Conservation (phyloP, 768 basidiomycete genomes). For the Suillus sp. region DNA sequence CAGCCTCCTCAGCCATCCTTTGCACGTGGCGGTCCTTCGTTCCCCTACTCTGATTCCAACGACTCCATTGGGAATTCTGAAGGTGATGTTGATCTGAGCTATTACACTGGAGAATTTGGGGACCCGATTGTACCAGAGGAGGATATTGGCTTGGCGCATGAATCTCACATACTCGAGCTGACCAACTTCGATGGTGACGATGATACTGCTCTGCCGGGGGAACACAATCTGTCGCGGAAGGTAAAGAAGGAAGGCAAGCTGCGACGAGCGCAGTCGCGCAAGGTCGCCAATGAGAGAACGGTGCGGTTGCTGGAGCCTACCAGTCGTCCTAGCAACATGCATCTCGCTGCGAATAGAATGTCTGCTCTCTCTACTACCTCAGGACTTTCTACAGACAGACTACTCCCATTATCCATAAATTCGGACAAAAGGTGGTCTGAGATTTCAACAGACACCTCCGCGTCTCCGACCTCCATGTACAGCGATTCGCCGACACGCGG, state of each 20-base stretch:
- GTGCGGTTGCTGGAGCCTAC: not conserved
- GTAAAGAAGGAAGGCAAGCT: conserved; percentile 64
- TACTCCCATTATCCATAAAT: conserved; percentile 23
- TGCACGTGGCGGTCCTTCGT: conserved; percentile 14
- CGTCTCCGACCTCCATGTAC: conserved; percentile 16
- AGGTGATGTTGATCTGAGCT: conserved; percentile 44
- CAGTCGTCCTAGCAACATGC: not conserved
- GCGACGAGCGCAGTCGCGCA: conserved; percentile 50
- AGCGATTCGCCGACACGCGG: conserved; percentile 12
- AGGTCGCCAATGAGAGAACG: conserved; percentile 16
- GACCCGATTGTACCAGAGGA: conserved; percentile 33
- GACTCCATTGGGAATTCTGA: conserved; percentile 35
- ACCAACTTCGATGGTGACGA: conserved; percentile 82
- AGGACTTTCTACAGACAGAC: conserved; percentile 24
- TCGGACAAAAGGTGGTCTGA: conserved; percentile 20
- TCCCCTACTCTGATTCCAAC: conserved; percentile 18
- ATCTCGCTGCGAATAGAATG: not conserved
- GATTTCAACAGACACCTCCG: conserved; percentile 19
- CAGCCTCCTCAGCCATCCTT: conserved; percentile 40
- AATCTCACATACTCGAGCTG: conserved; percentile 59
- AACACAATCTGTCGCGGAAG: conserved; percentile 50
- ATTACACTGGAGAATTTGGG: conserved; percentile 41
- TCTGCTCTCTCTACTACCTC: conserved; percentile 9
- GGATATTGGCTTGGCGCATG: conserved; percentile 41
- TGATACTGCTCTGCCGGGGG: conserved; percentile 57